A percentile compares a stretch with the other conserved stretches of the same genome.
phyloP scores from a whole-genome alignment of 139 green algal species.

The Haematococcus lacustris region DNA sequence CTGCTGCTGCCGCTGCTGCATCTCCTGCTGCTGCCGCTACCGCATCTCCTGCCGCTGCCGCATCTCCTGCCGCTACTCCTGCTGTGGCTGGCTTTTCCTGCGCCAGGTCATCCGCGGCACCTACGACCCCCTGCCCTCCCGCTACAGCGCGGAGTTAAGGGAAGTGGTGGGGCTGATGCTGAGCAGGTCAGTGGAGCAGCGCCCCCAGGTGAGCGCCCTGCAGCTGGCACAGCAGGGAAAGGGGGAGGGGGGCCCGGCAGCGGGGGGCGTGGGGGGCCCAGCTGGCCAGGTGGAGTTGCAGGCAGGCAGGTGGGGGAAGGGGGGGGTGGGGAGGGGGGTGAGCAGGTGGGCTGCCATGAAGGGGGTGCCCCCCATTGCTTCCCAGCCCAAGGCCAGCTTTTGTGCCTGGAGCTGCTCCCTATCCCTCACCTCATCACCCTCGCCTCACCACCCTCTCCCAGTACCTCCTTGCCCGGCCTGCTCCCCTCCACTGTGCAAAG shows the following conservation, averaged over 20 bases:
- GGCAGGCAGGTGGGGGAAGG: not conserved
- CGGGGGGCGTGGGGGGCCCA: too few species aligned
- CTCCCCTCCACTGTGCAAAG: too few species aligned
- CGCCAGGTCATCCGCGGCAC: constrained; percentile 29
- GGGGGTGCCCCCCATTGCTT: not conserved
- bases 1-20: not conserved
- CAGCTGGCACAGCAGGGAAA: not conserved
- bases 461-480: too few species aligned
- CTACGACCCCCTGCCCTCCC: constrained; percentile 27
- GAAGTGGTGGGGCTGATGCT: constrained; percentile 30
- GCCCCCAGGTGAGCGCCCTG: constrained; percentile 12
- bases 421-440: too few species aligned
- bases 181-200: constrained; percentile 15
- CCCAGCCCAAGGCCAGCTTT: not conserved
- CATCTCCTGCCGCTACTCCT: not conserved
- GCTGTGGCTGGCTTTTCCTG: not conserved
- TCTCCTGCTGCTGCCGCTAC: too few species aligned
- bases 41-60: not conserved
- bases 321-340: too few species aligned
- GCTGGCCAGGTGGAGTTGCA: too few species aligned
- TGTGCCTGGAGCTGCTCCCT: too few species aligned
- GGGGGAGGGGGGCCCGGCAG: too few species aligned
- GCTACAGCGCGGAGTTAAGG: constrained; percentile 16
- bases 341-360: constrained; percentile 12
- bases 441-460: too few species aligned